These are phyloP conservation scores for Marchantia polymorpha DNA, from an alignment of 225 moss, liverwort and hornwort species.

Conservation along the genomic window DNA sequence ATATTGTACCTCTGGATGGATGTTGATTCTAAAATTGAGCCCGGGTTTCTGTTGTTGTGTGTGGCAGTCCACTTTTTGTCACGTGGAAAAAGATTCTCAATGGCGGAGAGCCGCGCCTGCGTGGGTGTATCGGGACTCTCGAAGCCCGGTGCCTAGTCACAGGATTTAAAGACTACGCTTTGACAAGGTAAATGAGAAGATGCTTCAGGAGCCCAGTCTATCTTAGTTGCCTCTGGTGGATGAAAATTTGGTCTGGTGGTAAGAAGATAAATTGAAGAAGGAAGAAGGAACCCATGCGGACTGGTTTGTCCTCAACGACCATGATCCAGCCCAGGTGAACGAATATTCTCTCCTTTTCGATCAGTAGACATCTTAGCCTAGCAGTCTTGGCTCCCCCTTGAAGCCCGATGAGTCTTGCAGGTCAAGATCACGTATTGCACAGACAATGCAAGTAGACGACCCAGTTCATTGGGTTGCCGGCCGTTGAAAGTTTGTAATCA, in stretches of 20 bases:
- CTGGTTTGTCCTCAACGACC: background rate
- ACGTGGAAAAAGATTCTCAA: slow-evolving; percentile 99
- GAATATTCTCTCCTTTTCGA: background rate
- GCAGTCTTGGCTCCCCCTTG: slow-evolving; percentile 4
- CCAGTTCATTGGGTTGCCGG: slow-evolving; percentile 18
- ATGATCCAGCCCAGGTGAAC: slow-evolving; percentile 8
- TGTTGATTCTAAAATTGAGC: background rate
- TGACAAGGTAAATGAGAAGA: slow-evolving; percentile 79
- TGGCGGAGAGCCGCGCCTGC: slow-evolving; percentile 98
- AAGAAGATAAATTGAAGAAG: slow-evolving; percentile 3
- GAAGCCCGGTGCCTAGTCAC: slow-evolving; percentile 95
- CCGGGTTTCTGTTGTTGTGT: slow-evolving; percentile 8
- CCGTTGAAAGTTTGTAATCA: slow-evolving; percentile 14
- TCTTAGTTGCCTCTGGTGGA: background rate
- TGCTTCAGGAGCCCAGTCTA: background rate
- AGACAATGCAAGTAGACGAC: slow-evolving; percentile 15
- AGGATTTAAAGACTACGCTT: slow-evolving; percentile 99
- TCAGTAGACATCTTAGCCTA: background rate
- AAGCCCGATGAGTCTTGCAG: slow-evolving; percentile 17
- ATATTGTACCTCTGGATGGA: background rate
- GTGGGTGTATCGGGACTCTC: slow-evolving; percentile 98
- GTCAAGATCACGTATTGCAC: slow-evolving; percentile 8
- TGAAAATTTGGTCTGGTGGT: background rate
- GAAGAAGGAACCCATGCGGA: slow-evolving; percentile 2
- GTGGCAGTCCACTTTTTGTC: slow-evolving; percentile 88